A percentile compares a stretch with the other conserved stretches of the same genome.
Evolutionary conservation across 495 filamentous ascomycete species (phyloP).

Genomic region (Aspergillus mulundensis): DNA sequence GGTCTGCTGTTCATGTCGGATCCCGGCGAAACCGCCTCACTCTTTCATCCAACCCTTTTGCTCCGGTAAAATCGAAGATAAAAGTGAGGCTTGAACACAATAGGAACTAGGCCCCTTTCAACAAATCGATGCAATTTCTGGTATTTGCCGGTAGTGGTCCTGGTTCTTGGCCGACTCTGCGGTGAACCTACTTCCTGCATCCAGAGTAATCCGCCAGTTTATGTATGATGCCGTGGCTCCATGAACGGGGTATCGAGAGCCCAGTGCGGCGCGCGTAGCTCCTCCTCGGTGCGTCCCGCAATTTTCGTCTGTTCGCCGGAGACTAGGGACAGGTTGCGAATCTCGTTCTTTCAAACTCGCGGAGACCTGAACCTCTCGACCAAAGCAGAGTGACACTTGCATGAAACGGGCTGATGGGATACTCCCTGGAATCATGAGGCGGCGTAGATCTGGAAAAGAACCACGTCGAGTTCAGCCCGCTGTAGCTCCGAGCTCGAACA

Average conservation of each 20-base stretch:
- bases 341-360: slow-evolving; percentile 4
- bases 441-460: slow-evolving; percentile 11
- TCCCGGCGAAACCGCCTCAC: slow-evolving; percentile 38
- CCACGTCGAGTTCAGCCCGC: slow-evolving; percentile 10
- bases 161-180: slow-evolving; percentile 22
- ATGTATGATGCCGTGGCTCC: slow-evolving; percentile 41
- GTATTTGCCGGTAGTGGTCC: slow-evolving; percentile 8
- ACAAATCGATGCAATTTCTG: slow-evolving; percentile 16
- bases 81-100: slow-evolving; percentile 30
- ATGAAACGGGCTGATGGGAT: slow-evolving; percentile 11
- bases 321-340: background rate
- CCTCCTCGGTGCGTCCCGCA: slow-evolving; percentile 2
- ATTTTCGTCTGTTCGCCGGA: background rate
- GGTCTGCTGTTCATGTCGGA: slow-evolving; percentile 21
- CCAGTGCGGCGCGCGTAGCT: slow-evolving; percentile 9
- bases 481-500: background rate
- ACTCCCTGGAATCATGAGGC: slow-evolving; percentile 1
- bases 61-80: slow-evolving; percentile 14
- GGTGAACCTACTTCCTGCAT: slow-evolving; percentile 22
- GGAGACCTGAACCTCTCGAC: slow-evolving; percentile 1
- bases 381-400: slow-evolving; percentile 11
- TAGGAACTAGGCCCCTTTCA: slow-evolving; percentile 12
- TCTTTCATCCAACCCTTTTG: slow-evolving; percentile 41
- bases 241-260: slow-evolving; percentile 19
- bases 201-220: slow-evolving; percentile 25